Conservation (phyloP, 495 filamentous ascomycete genomes). For the Talaromyces wortmannii region DNA sequence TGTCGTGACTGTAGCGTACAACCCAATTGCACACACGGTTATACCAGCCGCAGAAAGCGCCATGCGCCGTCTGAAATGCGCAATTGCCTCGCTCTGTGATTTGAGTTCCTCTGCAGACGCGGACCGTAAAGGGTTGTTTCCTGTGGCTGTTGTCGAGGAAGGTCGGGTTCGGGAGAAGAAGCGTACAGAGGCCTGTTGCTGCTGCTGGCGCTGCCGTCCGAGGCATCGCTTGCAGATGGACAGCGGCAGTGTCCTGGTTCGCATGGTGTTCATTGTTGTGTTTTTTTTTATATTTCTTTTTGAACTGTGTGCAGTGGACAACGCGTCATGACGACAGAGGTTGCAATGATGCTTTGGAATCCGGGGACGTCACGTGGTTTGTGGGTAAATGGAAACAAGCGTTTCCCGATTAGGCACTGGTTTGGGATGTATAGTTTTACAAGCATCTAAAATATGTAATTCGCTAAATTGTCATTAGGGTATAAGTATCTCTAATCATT, state of each 20-base stretch:
- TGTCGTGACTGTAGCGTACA: constrained; percentile 32
- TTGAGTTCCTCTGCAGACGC: constrained; percentile 1
- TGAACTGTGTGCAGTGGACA: background rate
- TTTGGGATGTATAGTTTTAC: background rate
- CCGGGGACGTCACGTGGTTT: too few relatives aligned
- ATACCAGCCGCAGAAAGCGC: constrained; percentile 29
- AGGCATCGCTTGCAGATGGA: constrained; percentile 23
- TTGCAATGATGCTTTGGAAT: background rate
- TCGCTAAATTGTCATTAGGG: background rate
- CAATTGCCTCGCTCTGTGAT: constrained; percentile 13
- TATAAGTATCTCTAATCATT: background rate
- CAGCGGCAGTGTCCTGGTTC: background rate
- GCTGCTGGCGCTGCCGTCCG: constrained; percentile 5
- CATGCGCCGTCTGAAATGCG: constrained; percentile 24
- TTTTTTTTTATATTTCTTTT: background rate
- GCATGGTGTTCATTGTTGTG: background rate
- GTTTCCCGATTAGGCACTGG: background rate
- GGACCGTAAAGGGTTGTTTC: constrained; percentile 6
- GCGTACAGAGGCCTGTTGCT: constrained; percentile 17
- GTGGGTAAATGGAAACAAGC: background rate
- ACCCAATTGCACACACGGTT: constrained; percentile 21
- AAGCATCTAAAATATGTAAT: background rate
- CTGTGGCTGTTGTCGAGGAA: background rate
- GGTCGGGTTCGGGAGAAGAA: constrained; percentile 15
- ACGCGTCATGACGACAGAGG: background rate